Base-by-base conservation (phyloP, 371 early-diverging fungal species). In the Mortierella sp. region DNA sequence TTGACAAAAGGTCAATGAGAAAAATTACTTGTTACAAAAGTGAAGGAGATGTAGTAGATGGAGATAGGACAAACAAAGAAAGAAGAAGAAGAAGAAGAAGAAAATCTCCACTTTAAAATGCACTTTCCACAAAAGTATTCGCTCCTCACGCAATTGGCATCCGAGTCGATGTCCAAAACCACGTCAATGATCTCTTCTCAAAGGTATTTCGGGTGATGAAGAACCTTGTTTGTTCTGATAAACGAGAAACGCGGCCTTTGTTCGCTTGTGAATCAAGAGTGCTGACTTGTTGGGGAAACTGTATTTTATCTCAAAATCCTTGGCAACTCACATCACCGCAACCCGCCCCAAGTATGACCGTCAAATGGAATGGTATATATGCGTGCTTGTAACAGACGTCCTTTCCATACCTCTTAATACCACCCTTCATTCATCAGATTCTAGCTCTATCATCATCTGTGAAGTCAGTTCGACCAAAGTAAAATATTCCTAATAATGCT, bases 281-380 rank as follows among this genome's bases (percentile, higher is more conserved):
- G 13, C 19, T 33, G 53, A 76, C 58, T 76, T 76, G 77, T 76
- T 76, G 77, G 77, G 77, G 77, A 43, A 55, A 55, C 55, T 28
- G 22, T 55, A 55, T 24, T 55, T 55, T 55, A 24, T 55, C 28
- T 55, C 24, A 43, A 33, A 70, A 28, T 1, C 50, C 47, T 40
- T 33, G 28, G 28, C 28, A 28, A 28, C 28, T 28, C 28, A 41
- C 43, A 41, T 13, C 43, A 28, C 28, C 28, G 28, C 28, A 1
- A 28, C 28, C 28, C 28, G 28, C 28, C 28, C 28, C 28, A 28
- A 28, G 28, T 2, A 28, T 2, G 28, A 28, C 28, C 28, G 28
- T 28, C 28, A 28, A 28, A 28, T 28, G 28, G 28, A 43, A 43
- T 43, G 43, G 9, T 43, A 43, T 43, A 43, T 43, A 43, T 43